These are phyloP conservation scores for Umbelopsis isabellina DNA, from an alignment of 192 early-diverging fungal genomes.

Conservation along the genomic window DNA sequence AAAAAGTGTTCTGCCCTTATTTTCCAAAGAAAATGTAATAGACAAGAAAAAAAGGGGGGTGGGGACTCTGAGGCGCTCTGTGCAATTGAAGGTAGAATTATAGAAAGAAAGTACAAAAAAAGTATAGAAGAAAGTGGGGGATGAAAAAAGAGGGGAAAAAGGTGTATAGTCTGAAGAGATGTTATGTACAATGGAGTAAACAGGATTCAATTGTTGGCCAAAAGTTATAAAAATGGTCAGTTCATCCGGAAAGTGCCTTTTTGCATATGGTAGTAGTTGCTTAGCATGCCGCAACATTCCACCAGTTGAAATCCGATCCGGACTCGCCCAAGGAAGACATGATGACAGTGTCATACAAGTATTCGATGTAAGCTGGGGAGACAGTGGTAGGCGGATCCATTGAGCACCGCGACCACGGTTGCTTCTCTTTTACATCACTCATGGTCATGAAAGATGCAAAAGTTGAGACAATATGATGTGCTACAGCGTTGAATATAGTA, in stretches of 20 bases:
- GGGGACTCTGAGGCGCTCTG: background rate
- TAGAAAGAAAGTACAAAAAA: slow-evolving; percentile 11
- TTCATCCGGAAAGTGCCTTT: too few species aligned
- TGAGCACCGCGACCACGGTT: background rate
- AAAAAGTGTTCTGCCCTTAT: too few species aligned
- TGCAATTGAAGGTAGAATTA: background rate
- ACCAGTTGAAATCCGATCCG: background rate
- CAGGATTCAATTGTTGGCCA: background rate
- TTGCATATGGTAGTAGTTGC: too few species aligned
- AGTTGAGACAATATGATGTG: slow-evolving; percentile 11
- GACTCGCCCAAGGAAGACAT: slow-evolving; percentile 23
- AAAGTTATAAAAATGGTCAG: too few species aligned
- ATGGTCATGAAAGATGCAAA: slow-evolving; percentile 5
- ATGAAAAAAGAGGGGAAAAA: background rate
- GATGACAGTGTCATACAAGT: slow-evolving; percentile 35
- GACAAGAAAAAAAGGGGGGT: background rate
- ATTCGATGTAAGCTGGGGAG: slow-evolving; percentile 27
- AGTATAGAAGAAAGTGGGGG: background rate
- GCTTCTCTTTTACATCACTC: background rate
- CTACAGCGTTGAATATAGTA: slow-evolving; percentile 6
- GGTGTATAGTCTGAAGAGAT: background rate
- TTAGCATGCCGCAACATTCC: slow-evolving; percentile 18
- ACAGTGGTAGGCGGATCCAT: slow-evolving; percentile 3
- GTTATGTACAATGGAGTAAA: background rate
- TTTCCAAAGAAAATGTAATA: background rate